Percentiles rank a stretch among this genome's conserved stretches.
Evolutionary conservation across 768 basidiomycete species (phyloP).

Genomic region (Mycena venus): DNA sequence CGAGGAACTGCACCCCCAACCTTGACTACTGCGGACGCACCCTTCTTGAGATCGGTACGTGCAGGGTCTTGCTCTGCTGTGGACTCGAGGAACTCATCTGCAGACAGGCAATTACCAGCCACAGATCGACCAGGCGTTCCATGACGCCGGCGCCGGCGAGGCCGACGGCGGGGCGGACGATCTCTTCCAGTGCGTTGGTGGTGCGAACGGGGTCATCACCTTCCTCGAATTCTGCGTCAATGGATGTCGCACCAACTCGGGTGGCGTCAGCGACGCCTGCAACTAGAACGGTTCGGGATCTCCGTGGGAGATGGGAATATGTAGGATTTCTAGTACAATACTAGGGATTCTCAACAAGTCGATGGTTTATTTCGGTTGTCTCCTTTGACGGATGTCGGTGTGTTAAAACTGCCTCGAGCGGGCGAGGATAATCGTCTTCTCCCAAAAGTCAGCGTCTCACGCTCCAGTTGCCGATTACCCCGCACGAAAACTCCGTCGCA

Average conservation of each 20-base stretch:
- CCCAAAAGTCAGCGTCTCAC: too few relatives aligned
- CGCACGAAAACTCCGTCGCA: too few relatives aligned
- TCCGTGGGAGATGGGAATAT: neutral
- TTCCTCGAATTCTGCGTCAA: neutral
- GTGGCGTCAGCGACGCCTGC: neutral
- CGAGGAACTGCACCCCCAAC: neutral
- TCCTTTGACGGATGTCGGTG: too few relatives aligned
- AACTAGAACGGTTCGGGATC: neutral
- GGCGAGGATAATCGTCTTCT: too few relatives aligned
- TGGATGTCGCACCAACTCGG: neutral
- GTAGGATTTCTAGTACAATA: neutral
- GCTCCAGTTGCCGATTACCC: too few relatives aligned
- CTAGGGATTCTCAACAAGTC: neutral
- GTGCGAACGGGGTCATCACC: slow-evolving; percentile 1
- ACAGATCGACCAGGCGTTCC: neutral
- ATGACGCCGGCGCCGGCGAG: neutral
- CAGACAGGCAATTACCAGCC: neutral
- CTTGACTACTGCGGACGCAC: slow-evolving; percentile 1
- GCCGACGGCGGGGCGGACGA: neutral
- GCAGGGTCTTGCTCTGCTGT: neutral
- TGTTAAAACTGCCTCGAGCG: too few relatives aligned
- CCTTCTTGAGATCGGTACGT: slow-evolving; percentile 4
- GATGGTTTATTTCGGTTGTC: too few relatives aligned
- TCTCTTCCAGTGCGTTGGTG: neutral
- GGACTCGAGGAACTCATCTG: neutral